Evolutionary conservation across 495 filamentous ascomycete species (phyloP).

Genomic region (Articulospora tetracladia): DNA sequence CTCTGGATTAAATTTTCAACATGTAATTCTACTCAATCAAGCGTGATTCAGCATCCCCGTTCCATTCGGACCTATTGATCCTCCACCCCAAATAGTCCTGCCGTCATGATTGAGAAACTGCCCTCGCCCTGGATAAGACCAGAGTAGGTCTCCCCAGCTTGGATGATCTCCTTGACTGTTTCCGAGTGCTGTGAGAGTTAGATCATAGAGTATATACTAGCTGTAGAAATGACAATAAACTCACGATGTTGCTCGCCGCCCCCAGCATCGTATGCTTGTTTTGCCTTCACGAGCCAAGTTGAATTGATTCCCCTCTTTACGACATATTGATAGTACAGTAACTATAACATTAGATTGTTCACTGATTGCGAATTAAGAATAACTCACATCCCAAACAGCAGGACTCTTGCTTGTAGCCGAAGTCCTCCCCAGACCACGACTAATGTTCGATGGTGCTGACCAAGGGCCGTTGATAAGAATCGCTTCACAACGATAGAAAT

Average conservation of each 20-base stretch:
- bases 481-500: constrained; percentile 33
- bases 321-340: constrained; percentile 26
- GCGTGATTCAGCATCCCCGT: not conserved
- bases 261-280: constrained; percentile 10
- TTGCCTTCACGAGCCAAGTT: constrained; percentile 21
- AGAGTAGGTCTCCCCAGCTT: constrained; percentile 26
- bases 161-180: constrained; percentile 13
- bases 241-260: constrained; percentile 11
- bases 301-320: constrained; percentile 20
- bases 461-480: constrained; percentile 35
- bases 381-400: not conserved
- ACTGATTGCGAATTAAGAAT: not conserved
- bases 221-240: not conserved
- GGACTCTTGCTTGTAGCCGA: not conserved
- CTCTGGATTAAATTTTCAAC: too few relatives aligned
- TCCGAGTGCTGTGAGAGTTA: not conserved
- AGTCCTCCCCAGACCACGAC: constrained; percentile 20
- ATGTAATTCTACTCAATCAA: too few relatives aligned
- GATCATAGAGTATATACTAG: not conserved
- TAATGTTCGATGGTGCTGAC: constrained; percentile 27
- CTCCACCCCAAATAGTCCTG: constrained; percentile 25
- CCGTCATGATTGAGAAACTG: constrained; percentile 10
- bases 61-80: constrained; percentile 18
- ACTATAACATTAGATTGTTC: constrained; percentile 14
- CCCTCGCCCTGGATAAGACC: constrained; percentile 20